phyloP scores from a whole-genome alignment of 2,329 filamentous ascomycete genomes.

The Monosporascus sp. region DNA sequence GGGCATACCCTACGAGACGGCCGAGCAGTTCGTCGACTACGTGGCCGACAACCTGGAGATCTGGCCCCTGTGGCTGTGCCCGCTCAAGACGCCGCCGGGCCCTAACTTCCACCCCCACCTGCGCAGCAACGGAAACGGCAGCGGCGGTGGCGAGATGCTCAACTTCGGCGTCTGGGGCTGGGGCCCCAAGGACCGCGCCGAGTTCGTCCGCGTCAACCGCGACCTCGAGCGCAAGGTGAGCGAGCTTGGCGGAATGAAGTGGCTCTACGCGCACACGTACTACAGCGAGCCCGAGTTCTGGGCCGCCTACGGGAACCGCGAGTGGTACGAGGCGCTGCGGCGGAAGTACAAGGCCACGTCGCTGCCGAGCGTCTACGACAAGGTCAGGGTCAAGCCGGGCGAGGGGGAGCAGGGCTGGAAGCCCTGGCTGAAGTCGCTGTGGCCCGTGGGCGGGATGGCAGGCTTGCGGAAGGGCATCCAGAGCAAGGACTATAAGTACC shows the following conservation, averaged over 20 bases:
- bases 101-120: conserved; percentile 54
- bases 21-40: conserved; percentile 51
- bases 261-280: conserved; percentile 83
- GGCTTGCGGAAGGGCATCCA: conserved; percentile 55
- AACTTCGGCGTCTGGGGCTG: conserved; percentile 77
- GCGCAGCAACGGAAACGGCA: conserved; percentile 17
- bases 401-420: conserved; percentile 37
- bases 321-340: conserved; percentile 58
- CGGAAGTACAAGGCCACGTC: conserved; percentile 56
- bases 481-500: conserved; percentile 51
- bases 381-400: conserved; percentile 53
- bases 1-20: conserved; percentile 47
- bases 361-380: conserved; percentile 66
- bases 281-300: conserved; percentile 71
- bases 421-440: conserved; percentile 40
- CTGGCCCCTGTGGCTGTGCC: conserved; percentile 58
- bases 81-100: conserved; percentile 41
- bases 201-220: conserved; percentile 67
- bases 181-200: conserved; percentile 49
- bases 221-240: conserved; percentile 64
- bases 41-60: conserved; percentile 45
- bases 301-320: conserved; percentile 52
- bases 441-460: conserved; percentile 54
- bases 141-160: conserved; percentile 37
- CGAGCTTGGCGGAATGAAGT: conserved; percentile 72